Evolutionary conservation across 148 eudicot genomes (phyloP).

Genomic region (Camellia japonica): DNA sequence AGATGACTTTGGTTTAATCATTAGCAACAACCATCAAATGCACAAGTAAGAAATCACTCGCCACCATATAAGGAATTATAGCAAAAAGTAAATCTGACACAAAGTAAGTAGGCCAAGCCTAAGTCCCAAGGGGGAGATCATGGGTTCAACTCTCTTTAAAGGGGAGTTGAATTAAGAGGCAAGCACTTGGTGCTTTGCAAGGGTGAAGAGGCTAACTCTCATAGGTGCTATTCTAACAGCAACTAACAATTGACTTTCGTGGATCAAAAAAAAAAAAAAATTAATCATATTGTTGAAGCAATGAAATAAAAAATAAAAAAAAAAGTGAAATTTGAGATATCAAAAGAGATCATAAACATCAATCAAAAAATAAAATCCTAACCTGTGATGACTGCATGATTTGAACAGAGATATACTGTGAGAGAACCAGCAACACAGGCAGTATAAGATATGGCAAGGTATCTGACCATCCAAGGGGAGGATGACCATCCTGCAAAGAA

Average conservation of each 20-base stretch:
- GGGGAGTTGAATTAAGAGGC: too few species aligned
- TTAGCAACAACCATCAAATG: too few species aligned
- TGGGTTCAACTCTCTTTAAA: too few species aligned
- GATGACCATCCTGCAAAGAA: slow-evolving; percentile 75
- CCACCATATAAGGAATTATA: background rate
- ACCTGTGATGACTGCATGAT: slow-evolving; percentile 95
- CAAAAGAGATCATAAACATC: background rate
- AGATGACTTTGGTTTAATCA: too few species aligned
- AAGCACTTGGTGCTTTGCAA: too few species aligned
- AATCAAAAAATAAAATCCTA: slow-evolving; percentile 11
- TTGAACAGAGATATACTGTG: slow-evolving; percentile 77
- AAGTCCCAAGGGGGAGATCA: too few species aligned
- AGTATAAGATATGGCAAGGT: slow-evolving; percentile 86
- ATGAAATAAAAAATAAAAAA: background rate
- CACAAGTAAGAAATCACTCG: background rate
- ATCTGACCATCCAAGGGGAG: slow-evolving; percentile 94
- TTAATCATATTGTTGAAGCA: background rate
- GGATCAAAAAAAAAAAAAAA: too few species aligned
- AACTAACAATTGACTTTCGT: too few species aligned
- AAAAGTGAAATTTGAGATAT: background rate
- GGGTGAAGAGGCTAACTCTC: too few species aligned
- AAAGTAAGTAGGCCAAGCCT: background rate
- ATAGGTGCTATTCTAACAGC: too few species aligned
- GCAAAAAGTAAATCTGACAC: background rate
- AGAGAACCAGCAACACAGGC: slow-evolving; percentile 60